A percentile compares a stretch with the other conserved stretches of the same genome.
Evolutionary conservation across 495 filamentous ascomycete genomes (phyloP).

Genomic region (Penicillium ochrochloron): DNA sequence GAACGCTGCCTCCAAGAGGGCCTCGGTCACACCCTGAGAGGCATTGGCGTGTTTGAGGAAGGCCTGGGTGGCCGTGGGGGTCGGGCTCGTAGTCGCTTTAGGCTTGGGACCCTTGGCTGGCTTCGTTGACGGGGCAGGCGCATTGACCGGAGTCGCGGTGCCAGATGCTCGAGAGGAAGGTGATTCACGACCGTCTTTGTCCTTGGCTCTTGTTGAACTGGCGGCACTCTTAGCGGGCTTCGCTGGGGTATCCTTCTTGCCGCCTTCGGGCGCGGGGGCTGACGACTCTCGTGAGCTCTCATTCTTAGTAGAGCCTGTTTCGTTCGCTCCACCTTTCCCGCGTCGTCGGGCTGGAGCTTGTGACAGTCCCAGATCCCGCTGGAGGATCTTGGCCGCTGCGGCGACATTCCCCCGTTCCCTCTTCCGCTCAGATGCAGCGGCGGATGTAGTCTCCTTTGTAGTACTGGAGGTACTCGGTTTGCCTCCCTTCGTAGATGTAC

Average conservation of each 20-base stretch:
- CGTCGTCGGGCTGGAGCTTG: constrained; percentile 57
- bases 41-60: constrained; percentile 93
- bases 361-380: constrained; percentile 87
- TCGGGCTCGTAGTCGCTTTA: constrained; percentile 38
- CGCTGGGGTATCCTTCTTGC: constrained; percentile 39
- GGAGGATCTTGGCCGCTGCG: constrained; percentile 81
- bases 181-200: constrained; percentile 18
- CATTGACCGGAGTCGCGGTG: constrained; percentile 29
- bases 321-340: constrained; percentile 39
- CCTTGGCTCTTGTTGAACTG: constrained; percentile 33
- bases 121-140: constrained; percentile 39
- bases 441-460: constrained; percentile 35
- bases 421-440: constrained; percentile 52
- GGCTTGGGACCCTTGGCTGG: constrained; percentile 35
- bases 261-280: constrained; percentile 35
- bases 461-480: constrained; percentile 37
- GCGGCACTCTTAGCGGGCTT: constrained; percentile 38
- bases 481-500: constrained; percentile 34
- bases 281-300: constrained; percentile 35
- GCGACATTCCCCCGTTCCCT: constrained; percentile 72
- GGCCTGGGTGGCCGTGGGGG: constrained; percentile 71
- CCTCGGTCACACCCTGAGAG: constrained; percentile 87
- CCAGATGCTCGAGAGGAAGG: constrained; percentile 32
- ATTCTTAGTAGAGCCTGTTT: constrained; percentile 36
- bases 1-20: constrained; percentile 72